Evolutionary conservation across 148 eudicot genomes (phyloP), one percentile per base, ranked within the genome.

Genomic region (Talinum fruticosum): DNA sequence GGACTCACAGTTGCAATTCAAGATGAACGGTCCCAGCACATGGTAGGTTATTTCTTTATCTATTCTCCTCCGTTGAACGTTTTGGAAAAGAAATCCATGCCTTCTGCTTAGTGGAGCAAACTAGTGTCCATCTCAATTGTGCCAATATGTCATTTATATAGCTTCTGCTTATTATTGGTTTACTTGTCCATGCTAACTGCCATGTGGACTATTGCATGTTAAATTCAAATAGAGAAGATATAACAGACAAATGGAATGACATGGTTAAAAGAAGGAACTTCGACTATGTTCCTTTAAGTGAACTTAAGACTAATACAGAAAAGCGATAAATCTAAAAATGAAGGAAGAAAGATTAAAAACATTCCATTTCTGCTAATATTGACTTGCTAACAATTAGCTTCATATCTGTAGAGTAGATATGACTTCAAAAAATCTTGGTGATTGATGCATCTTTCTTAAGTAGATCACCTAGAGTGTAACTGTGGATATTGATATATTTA

Each of bases 1-100:
- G 97, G 97, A 69, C 76, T 92, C 78, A 89, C 88, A 2, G 90
- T 92, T 73, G 81, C 98, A 77, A 95, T 92, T 85, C 97, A 91
- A 85, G 98, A 95, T 78, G 97, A 91, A 76, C 86, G 98, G 33
- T 95, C 98, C 71, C 98, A 95, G 79, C 96, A 91, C 85, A 86
- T 77, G 96, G 98, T 90, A 74, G 78, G 76, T 47, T 70, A 49
- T 49, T 29, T 24, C 70, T 32, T 54, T 37, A 26, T 30, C 67
- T 49, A 49, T 34, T 44, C 24, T 5, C 14, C 12, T 5, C 26
- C 24, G 24, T 13, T 29, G 28, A 28, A 14, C 33, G 35, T 62
- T 47, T 71, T 30, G 30, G 21, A 23, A 16, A 21, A 8, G 47
- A 32, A 0, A 28, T 33, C 19, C 65, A 0, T 45, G 44, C 24